Conservation (phyloP, 768 basidiomycete genomes). For the Tremella mesenterica region DNA sequence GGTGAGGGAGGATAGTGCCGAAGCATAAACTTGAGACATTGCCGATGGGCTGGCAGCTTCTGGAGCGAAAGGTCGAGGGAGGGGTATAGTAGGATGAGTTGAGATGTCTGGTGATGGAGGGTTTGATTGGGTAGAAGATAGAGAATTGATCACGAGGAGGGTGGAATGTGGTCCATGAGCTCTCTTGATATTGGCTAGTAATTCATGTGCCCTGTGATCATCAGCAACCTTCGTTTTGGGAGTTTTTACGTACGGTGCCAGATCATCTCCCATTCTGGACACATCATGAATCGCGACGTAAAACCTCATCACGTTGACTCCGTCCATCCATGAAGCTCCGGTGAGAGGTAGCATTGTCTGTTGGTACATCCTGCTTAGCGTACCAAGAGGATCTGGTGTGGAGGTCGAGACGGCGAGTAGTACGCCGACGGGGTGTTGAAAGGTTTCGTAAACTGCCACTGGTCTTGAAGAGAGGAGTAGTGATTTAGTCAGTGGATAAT, state of each 20-base stretch:
- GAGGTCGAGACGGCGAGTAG: slow-evolving; percentile 40
- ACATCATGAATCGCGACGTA: slow-evolving; percentile 44
- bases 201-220: slow-evolving; percentile 26
- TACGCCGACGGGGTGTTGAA: slow-evolving; percentile 42
- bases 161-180: slow-evolving; percentile 42
- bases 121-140: slow-evolving; percentile 6
- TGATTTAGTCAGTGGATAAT: slow-evolving; percentile 38
- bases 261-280: slow-evolving; percentile 20
- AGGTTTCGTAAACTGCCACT: slow-evolving; percentile 36
- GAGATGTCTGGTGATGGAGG: slow-evolving; percentile 24
- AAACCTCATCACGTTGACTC: slow-evolving; percentile 29
- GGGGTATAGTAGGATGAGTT: slow-evolving; percentile 31
- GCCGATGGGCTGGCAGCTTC: slow-evolving; percentile 23
- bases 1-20: slow-evolving; percentile 32
- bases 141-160: slow-evolving; percentile 42
- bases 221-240: not conserved
- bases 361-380: slow-evolving; percentile 27
- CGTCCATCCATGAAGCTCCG: slow-evolving; percentile 37
- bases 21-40: slow-evolving; percentile 36
- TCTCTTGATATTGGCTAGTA: slow-evolving; percentile 39
- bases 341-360: slow-evolving; percentile 13
- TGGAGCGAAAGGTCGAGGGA: slow-evolving; percentile 29
- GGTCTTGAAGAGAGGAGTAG: slow-evolving; percentile 39
- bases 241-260: slow-evolving; percentile 21
- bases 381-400: slow-evolving; percentile 33